Evolutionary conservation across 371 early-diverging fungal species (phyloP).

Genomic region (Fennellomyces sp.): DNA sequence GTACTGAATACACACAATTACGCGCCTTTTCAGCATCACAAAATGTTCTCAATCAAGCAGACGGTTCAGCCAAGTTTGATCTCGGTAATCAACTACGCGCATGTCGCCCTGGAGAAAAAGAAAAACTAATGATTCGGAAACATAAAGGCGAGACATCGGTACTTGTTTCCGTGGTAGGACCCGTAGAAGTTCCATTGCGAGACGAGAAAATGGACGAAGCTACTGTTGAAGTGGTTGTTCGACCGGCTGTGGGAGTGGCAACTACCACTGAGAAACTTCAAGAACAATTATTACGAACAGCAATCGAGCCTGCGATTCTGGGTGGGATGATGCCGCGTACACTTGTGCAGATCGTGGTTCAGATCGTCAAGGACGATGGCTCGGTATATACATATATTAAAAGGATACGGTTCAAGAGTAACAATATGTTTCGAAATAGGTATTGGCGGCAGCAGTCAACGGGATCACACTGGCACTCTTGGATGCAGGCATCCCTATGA

Average conservation of each 20-base stretch:
- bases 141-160: constrained; percentile 71
- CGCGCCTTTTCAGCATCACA: constrained; percentile 66
- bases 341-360: constrained; percentile 80
- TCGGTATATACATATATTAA: constrained; percentile 47
- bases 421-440: constrained; percentile 32
- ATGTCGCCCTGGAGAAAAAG: neutral
- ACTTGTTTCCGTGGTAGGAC: constrained; percentile 86
- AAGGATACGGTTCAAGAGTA: neutral
- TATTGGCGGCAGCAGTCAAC: constrained; percentile 81
- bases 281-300: constrained; percentile 69
- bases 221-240: constrained; percentile 77
- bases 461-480: constrained; percentile 84
- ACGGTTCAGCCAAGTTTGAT: constrained; percentile 84
- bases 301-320: constrained; percentile 77
- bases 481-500: constrained; percentile 92
- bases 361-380: constrained; percentile 86
- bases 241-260: constrained; percentile 71
- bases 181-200: constrained; percentile 79
- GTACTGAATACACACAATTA: constrained; percentile 45
- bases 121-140: neutral
- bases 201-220: constrained; percentile 91
- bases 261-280: constrained; percentile 74
- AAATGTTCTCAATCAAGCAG: constrained; percentile 71
- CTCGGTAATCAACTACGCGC: constrained; percentile 53
- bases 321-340: constrained; percentile 90